Evolutionary conservation across 768 basidiomycete genomes (phyloP).

Genomic region (Calocybe gangraenosa): DNA sequence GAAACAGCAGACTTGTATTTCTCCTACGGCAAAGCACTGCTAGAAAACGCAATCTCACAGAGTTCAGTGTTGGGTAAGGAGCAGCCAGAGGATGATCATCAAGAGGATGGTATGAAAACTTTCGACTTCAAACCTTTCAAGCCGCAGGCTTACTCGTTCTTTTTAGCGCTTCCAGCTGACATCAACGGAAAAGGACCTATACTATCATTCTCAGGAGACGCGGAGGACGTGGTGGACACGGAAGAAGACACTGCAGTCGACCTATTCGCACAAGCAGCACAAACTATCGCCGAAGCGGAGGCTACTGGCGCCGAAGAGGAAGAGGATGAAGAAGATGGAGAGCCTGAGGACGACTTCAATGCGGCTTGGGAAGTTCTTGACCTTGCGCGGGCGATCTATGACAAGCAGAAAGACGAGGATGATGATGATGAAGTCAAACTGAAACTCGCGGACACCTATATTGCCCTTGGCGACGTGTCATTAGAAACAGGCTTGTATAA

Average conservation of each 20-base stretch:
- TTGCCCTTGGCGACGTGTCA: slow-evolving; percentile 92
- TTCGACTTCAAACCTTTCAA: background rate
- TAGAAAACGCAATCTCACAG: slow-evolving; percentile 89
- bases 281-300: slow-evolving; percentile 39
- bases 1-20: slow-evolving; percentile 88
- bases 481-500: slow-evolving; percentile 84
- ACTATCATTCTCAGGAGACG: slow-evolving; percentile 80
- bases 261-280: slow-evolving; percentile 55
- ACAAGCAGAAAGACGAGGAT: slow-evolving; percentile 50
- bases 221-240: slow-evolving; percentile 51
- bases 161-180: slow-evolving; percentile 28
- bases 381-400: slow-evolving; percentile 83
- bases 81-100: slow-evolving; percentile 52
- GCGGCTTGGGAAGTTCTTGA: slow-evolving; percentile 99
- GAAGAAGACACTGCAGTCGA: slow-evolving; percentile 57
- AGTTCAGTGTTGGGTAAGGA: slow-evolving; percentile 89
- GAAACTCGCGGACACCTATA: slow-evolving; percentile 88
- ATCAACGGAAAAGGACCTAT: slow-evolving; percentile 48
- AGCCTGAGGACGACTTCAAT: slow-evolving; percentile 96
- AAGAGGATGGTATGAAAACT: slow-evolving; percentile 28
- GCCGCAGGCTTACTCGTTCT: background rate
- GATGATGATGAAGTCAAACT: slow-evolving; percentile 63
- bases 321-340: slow-evolving; percentile 64
- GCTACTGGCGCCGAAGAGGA: slow-evolving; percentile 48
- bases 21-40: slow-evolving; percentile 86